These are phyloP conservation scores for Lavandula angustifolia DNA, from an alignment of 257 asterid species.

Conservation along the genomic window DNA sequence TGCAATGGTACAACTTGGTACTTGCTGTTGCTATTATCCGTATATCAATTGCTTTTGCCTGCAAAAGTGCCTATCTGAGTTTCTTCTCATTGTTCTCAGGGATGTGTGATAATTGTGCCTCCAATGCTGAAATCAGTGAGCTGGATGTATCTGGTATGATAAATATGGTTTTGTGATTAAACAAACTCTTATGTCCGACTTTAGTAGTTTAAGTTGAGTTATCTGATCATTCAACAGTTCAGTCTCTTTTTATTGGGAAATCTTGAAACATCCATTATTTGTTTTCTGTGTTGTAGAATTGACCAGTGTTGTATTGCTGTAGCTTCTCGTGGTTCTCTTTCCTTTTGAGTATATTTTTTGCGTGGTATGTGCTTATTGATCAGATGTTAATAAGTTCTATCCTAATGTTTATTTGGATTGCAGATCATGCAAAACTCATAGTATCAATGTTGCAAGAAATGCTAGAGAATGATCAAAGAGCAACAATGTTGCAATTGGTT, in stretches of 20 bases:
- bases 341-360: constrained; percentile 2
- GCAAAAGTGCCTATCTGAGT: constrained; percentile 22
- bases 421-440: constrained; percentile 72
- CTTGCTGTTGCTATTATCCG: constrained; percentile 25
- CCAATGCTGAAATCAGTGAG: constrained; percentile 62
- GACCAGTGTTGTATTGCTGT: not conserved
- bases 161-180: constrained; percentile 19
- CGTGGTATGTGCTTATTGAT: not conserved
- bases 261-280: constrained; percentile 17
- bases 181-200: constrained; percentile 6
- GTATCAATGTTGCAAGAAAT: constrained; percentile 66
- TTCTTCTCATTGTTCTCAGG: constrained; percentile 53
- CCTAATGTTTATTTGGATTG: constrained; percentile 34
- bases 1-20: constrained; percentile 66
- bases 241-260: not conserved
- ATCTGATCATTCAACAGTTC: not conserved
- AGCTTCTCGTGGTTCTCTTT: not conserved
- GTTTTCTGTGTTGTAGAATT: not conserved
- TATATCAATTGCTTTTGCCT: constrained; percentile 21
- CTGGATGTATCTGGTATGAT: constrained; percentile 78
- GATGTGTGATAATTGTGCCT: constrained; percentile 96
- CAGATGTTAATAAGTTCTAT: constrained; percentile 10
- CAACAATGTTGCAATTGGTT: constrained; percentile 83
- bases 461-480: constrained; percentile 78
- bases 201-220: constrained; percentile 12